Evolutionary conservation across 1,284 basidiomycete species (phyloP).

Genomic region (Microbotryum scabiosae): DNA sequence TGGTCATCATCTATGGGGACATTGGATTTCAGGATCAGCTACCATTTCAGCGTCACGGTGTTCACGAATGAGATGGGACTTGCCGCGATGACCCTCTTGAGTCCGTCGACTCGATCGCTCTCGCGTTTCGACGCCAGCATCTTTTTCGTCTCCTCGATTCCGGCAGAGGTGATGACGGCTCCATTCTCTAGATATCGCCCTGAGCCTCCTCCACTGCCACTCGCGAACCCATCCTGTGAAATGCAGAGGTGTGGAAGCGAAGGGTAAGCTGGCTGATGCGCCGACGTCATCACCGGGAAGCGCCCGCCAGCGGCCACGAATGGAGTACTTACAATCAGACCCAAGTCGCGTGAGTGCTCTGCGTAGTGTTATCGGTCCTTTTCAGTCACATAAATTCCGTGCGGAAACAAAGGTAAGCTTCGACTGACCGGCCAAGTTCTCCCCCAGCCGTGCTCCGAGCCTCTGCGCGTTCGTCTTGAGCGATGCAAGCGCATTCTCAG

Average conservation of each 20-base stretch:
- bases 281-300: not conserved
- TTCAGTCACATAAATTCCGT: not conserved
- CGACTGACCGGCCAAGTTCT: conserved; percentile 27
- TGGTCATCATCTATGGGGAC: conserved; percentile 67
- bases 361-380: not conserved
- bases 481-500: conserved; percentile 18
- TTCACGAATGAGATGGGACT: conserved; percentile 37
- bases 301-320: too few relatives aligned
- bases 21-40: conserved; percentile 3
- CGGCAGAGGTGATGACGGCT: conserved; percentile 26
- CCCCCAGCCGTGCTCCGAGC: conserved; percentile 22
- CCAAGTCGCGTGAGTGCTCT: conserved; percentile 30
- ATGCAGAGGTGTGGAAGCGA: not conserved
- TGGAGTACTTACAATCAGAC: conserved; percentile 16
- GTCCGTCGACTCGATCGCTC: conserved; percentile 79
- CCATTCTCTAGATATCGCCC: conserved; percentile 35
- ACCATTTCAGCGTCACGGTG: too few relatives aligned
- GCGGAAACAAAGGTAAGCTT: too few relatives aligned
- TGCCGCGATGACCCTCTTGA: conserved; percentile 87
- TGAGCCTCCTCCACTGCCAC: conserved; percentile 24
- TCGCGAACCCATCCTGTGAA: conserved; percentile 25
- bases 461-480: conserved; percentile 20
- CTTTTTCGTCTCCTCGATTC: conserved; percentile 60
- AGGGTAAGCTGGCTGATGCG: not conserved
- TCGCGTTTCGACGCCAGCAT: conserved; percentile 80